Conservation (phyloP, 78 protist genomes). For the Mastigamoeba balamuthi region DNA sequence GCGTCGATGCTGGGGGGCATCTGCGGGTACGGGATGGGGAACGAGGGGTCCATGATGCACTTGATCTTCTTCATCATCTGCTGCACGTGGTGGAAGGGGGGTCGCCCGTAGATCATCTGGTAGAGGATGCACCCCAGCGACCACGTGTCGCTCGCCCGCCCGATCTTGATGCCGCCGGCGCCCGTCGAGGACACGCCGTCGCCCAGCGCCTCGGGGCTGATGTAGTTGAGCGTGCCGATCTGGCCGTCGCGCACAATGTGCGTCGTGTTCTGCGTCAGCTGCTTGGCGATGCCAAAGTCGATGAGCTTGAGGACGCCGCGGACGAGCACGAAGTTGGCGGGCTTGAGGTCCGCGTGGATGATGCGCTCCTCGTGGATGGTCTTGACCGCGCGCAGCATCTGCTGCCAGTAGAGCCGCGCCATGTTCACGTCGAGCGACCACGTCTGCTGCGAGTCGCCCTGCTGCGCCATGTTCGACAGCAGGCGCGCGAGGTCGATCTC, state of each 20-base stretch:
- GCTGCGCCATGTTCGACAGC: constrained; percentile 5
- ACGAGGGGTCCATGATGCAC: too few species aligned
- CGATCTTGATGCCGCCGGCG: constrained; percentile 13
- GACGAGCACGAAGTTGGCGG: constrained; percentile 90
- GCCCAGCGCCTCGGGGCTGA: constrained; percentile 89
- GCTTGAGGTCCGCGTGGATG: constrained; percentile 90
- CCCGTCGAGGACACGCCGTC: too few species aligned
- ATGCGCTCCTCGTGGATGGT: constrained; percentile 78
- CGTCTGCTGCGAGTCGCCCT: neutral
- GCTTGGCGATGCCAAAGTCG: constrained; percentile 96
- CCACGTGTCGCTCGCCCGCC: constrained; percentile 83
- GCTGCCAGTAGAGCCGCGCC: constrained; percentile 72
- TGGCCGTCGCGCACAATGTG: constrained; percentile 62
- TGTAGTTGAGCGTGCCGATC: constrained; percentile 94
- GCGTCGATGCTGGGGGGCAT: too few species aligned
- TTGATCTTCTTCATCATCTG: too few species aligned
- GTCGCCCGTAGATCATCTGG: constrained; percentile 67
- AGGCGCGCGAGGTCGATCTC: constrained; percentile 64
- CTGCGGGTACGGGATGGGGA: too few species aligned
- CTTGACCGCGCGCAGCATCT: constrained; percentile 57
- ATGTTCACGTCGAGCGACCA: constrained; percentile 26
- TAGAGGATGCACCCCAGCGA: constrained; percentile 88
- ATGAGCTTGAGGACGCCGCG: constrained; percentile 84
- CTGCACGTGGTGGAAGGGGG: constrained; percentile 73
- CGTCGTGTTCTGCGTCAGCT: constrained; percentile 59